phyloP scores from a whole-genome alignment of 2,329 filamentous ascomycete species.

The Aureobasidium pullulans region DNA sequence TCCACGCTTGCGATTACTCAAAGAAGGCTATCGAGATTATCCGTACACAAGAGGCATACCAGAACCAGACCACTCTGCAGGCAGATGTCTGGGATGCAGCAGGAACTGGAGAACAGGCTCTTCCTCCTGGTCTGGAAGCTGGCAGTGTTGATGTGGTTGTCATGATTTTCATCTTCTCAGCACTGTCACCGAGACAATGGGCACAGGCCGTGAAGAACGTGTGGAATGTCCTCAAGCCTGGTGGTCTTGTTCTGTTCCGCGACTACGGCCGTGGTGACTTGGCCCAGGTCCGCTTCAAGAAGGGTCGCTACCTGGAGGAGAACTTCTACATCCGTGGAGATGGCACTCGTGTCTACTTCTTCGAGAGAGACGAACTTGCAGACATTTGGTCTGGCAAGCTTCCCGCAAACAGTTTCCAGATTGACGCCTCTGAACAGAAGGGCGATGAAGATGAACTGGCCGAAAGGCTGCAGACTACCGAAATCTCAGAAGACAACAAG shows the following conservation, averaged over 20 bases:
- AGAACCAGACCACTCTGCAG: conserved; percentile 55
- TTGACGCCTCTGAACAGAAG: conserved; percentile 20
- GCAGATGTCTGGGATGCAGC: conserved; percentile 95
- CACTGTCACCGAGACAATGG: conserved; percentile 81
- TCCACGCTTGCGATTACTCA: conserved; percentile 95
- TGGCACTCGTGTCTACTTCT: conserved; percentile 95
- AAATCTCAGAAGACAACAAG: conserved; percentile 11
- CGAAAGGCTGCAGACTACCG: conserved; percentile 15
- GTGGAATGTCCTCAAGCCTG: conserved; percentile 75
- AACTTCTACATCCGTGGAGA: conserved; percentile 97
- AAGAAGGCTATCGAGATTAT: conserved; percentile 94
- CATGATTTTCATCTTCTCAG: conserved; percentile 96
- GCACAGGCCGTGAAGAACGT: conserved; percentile 72
- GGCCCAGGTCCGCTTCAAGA: conserved; percentile 94
- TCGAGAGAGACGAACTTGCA: conserved; percentile 75
- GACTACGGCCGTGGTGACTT: conserved; percentile 95
- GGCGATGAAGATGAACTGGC: conserved; percentile 16
- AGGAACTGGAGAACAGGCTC: conserved; percentile 38
- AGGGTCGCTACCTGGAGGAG: conserved; percentile 85
- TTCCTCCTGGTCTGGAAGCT: conserved; percentile 71
- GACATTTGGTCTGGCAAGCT: conserved; percentile 62
- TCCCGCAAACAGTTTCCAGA: conserved; percentile 24
- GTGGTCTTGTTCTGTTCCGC: conserved; percentile 87
- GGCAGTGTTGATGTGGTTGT: conserved; percentile 85
- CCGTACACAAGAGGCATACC: conserved; percentile 69